Evolutionary conservation across 257 asterid genomes (phyloP), one percentile per base, ranked within the genome.

Genomic region (Haberlea rhodopensis): DNA sequence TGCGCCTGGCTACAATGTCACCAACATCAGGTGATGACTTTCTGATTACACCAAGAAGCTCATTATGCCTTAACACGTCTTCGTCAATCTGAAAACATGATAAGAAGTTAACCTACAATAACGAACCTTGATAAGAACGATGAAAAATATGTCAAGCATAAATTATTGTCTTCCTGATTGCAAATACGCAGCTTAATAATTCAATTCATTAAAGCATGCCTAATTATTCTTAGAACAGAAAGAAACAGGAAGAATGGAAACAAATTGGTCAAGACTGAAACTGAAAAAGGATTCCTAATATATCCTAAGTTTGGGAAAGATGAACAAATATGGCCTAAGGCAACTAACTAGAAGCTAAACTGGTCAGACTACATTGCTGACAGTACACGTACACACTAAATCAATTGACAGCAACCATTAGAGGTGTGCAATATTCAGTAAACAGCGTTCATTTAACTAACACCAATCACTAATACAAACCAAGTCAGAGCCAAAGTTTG

Each of bases 1-100:
- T 96, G 46, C 95, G 95, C 78, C 82, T 81, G 34, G 95, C 67
- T 63, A 90, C 92, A 71, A 90, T 84, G 40, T 90, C 96, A 71
- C 77, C 86, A 63, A 85, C 78, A 75, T 79, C 83, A 25, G 92
- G 72, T 8, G 87, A 85, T 21, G 97, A 80, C 49, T 68, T 79
- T 59, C 82, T 77, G 76, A 94, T 65, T 46, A 76, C 77, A 73
- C 75, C 71, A 69, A 94, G 87, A 72, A 94, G 95, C 71, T 88
- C 85, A 54, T 88, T 71, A 48, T 94, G 96, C 84, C 95, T 86
- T 76, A 78, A 91, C 72, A 86, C 74, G 73, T 94, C 97, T 46
- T 78, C 77, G 45, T 94, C 99, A 75, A 94, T 75, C 99, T 94
- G 75, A 69, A 62, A 34, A 53, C 18, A 62, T 3, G 7, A 19